Evolutionary conservation across 257 asterid species (phyloP), one percentile per base, ranked within the genome.

Genomic region (Capsicum chinense): DNA sequence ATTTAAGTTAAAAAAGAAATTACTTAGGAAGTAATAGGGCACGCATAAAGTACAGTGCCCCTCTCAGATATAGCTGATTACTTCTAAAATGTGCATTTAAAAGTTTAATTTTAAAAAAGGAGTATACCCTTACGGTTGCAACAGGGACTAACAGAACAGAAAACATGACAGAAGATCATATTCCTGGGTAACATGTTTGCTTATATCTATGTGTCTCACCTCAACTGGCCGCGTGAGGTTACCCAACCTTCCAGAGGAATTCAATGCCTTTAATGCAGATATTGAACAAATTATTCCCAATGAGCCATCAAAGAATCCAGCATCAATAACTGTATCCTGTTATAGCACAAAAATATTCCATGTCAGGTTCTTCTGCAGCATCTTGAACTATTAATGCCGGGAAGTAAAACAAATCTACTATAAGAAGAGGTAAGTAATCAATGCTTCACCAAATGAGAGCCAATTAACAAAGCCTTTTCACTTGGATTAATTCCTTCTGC

Each of bases 291-390:
- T 80, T 86, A 96, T 92, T 83, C 99, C 98, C 47, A 97, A 87
- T 33, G 98, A 91, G 63, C 99, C 98, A 87, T 97, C 99, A 85
- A 91, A 95, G 33, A 84, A 81, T 84, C 98, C 99, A 89, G 98
- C 99, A 88, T 97, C 99, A 81, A 93, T 90, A 74, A 97, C 99
- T 33, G 99, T 97, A 83, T 97, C 99, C 98, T 97, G 89, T 83
- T 87, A 58, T 82, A 85, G 88, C 70, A 76, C 42, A 82, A 78
- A 78, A 60, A 42, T 59, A 50, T 79, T 79, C 60, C 84, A 56
- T 16, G 57, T 47, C 59, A 6, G 83, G 5, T 82, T 57, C 37
- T 70, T 48, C 16, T 6, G 67, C 67, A 64, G 33, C 79, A 63
- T 16, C 10, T 60, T n/a, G 26, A 81, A 44, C 33, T 81, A 63